Percentiles rank a stretch among this genome's conserved stretches.
phyloP scores from a whole-genome alignment of 2,329 filamentous ascomycete genomes.

The Didymella arachidicola region DNA sequence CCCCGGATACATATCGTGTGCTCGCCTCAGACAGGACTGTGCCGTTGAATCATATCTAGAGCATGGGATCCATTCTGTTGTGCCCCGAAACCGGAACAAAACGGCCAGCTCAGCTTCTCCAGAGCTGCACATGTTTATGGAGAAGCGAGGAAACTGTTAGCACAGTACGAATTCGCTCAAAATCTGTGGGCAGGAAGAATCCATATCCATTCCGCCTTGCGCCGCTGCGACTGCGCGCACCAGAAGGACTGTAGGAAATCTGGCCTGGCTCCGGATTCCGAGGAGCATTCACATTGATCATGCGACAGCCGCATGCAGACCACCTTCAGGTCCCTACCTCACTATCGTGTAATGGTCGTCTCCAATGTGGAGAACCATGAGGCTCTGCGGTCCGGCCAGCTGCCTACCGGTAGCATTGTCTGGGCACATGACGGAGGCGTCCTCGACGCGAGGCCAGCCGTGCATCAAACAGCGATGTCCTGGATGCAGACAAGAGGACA shows the following conservation, averaged over 20 bases:
- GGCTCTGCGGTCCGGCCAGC: conserved; percentile 19
- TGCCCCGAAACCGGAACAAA: conserved; percentile 15
- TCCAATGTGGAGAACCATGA: conserved; percentile 18
- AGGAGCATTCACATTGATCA: conserved; percentile 6
- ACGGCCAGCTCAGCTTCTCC: conserved; percentile 14
- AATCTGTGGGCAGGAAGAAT: not conserved
- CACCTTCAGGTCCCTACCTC: conserved; percentile 12
- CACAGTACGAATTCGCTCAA: not conserved
- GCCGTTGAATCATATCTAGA: conserved; percentile 6
- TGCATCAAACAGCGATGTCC: not conserved
- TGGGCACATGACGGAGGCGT: conserved; percentile 9
- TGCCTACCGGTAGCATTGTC: conserved; percentile 8
- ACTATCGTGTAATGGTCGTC: conserved; percentile 21
- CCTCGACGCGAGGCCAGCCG: conserved; percentile 1
- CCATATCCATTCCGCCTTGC: not conserved
- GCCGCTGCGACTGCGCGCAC: not conserved
- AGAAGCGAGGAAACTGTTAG: conserved; percentile 7
- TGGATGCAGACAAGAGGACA: not conserved
- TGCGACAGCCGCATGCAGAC: conserved; percentile 11
- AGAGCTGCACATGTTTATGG: conserved; percentile 6
- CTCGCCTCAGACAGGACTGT: conserved; percentile 9
- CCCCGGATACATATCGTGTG: conserved; percentile 12
- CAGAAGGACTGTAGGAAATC: not conserved
- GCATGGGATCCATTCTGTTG: not conserved
- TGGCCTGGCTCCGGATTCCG: not conserved